These are phyloP conservation scores for Leccinum huronense DNA, from an alignment of 1,284 basidiomycete species.

Conservation along the genomic window DNA sequence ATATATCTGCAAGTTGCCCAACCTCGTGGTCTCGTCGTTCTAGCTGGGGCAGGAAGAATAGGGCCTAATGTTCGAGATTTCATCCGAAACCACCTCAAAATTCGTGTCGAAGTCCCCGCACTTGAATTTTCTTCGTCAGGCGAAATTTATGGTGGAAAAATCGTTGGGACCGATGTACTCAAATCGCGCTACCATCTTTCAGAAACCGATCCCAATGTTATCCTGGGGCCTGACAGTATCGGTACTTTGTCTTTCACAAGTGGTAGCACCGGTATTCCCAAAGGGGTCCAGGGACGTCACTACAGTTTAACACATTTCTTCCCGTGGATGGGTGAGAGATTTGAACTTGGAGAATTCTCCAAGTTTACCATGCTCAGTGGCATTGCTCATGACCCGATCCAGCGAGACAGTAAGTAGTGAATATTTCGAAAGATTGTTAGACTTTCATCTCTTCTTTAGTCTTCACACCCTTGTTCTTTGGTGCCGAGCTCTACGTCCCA, in stretches of 20 bases:
- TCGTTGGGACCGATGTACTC: constrained; percentile 53
- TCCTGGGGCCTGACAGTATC: constrained; percentile 91
- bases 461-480: constrained; percentile 98
- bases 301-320: constrained; percentile 99
- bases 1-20: constrained; percentile 94
- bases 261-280: constrained; percentile 97
- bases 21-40: constrained; percentile 90
- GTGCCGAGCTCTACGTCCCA: constrained; percentile 93
- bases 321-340: constrained; percentile 97
- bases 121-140: constrained; percentile 72
- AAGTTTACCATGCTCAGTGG: constrained; percentile 99
- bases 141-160: constrained; percentile 65
- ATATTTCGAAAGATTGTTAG: constrained; percentile 3
- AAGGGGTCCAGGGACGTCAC: constrained; percentile 95
- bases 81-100: constrained; percentile 76
- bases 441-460: constrained; percentile 49
- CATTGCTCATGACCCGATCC: constrained; percentile 99
- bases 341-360: constrained; percentile 72
- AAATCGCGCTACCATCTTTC: constrained; percentile 51
- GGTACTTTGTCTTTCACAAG: constrained; percentile 97
- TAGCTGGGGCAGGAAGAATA: constrained; percentile 88
- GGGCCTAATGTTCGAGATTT: constrained; percentile 84
- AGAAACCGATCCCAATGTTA: constrained; percentile 75
- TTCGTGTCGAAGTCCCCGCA: constrained; percentile 93
- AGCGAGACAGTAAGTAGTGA: constrained; percentile 85